These are phyloP conservation scores for Chrysoporthe austroafricana DNA, from an alignment of 2,329 filamentous ascomycete genomes.

Conservation along the genomic window DNA sequence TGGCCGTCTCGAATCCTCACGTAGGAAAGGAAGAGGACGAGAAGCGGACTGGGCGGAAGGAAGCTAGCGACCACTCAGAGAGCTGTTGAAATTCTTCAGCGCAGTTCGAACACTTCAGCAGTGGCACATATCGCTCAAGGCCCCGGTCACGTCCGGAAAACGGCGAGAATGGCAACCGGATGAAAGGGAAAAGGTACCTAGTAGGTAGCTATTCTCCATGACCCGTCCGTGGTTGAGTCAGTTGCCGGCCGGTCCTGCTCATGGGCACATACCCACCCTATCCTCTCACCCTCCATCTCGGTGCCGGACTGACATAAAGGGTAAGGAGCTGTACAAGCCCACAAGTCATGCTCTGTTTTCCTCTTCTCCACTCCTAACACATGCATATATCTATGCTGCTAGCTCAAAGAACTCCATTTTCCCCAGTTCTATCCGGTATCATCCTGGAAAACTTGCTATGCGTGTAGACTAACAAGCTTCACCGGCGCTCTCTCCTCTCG, in stretches of 20 bases:
- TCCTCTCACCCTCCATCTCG: background rate
- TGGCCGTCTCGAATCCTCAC: background rate
- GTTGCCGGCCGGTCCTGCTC: background rate
- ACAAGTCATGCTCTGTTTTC: background rate
- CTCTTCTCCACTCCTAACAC: background rate
- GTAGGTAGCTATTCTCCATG: background rate
- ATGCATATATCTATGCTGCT: background rate
- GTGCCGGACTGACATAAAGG: background rate
- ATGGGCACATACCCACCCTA: background rate
- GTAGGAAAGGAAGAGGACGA: background rate
- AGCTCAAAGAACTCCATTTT: background rate
- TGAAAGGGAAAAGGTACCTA: background rate
- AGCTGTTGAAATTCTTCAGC: too few relatives aligned
- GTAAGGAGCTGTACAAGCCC: background rate
- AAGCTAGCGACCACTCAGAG: too few relatives aligned
- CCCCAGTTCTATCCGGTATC: background rate
- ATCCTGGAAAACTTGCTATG: constrained; percentile 8
- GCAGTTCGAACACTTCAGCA: too few relatives aligned
- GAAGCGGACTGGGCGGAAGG: background rate
- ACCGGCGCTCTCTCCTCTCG: background rate
- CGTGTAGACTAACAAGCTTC: background rate
- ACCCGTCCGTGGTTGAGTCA: background rate
- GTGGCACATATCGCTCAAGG: too few relatives aligned
- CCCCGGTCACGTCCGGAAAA: background rate
- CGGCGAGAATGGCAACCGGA: background rate